Base-by-base conservation (phyloP, 495 filamentous ascomycete genomes). In the Penicillium turbatum region DNA sequence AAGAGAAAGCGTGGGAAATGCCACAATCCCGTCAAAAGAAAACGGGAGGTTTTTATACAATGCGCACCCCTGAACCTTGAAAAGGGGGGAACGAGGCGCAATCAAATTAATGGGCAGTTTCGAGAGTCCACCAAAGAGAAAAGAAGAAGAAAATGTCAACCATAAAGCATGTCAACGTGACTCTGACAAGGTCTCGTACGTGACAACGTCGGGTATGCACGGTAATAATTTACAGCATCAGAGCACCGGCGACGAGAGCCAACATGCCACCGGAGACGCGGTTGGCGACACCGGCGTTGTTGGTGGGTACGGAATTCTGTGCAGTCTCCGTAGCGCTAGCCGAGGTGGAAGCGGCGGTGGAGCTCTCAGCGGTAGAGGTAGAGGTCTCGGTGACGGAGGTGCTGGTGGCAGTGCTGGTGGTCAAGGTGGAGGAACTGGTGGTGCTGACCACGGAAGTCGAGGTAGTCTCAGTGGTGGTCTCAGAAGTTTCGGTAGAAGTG, bases 401-500 rank as follows among this genome's bases (percentile, higher is more conserved):
- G 46, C 72, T 72, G 45, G 59, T 52, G 10, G 64, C 72, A 24
- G 79, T 65, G 44, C 79, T 73, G n/a, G 53, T 54, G 19, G 48
- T 50, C 46, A 57, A 15, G 16, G 62, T 58, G 48, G 56, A 48
- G 29, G 36, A 58, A 35, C 71, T 68, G 16, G 51, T 72, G 11
- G 70, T 73, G 40, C 72, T 72, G 35, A 67, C 59, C 15, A 60
- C 63, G 35, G 71, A 72, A 5, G 78, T 64, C 76, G 35, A 83
- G 57, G 12, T 80, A 51, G 61, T 76, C 45, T 34, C 19, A 63
- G 17, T 74, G 63, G 19, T 84, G 68, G 58, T 89, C 88, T 55
- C 42, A 17, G 61, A 54, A 9, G 65, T 55, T 31, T 56, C 34
- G 13, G 49, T 16, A 13, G 45, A 38, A 17, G 49, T 45, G 11